A percentile compares a stretch with the other conserved stretches of the same genome.
These are phyloP conservation scores for Trichoderma atrobrunneum DNA, from an alignment of 2,329 filamentous ascomycete species.

Conservation along the genomic window DNA sequence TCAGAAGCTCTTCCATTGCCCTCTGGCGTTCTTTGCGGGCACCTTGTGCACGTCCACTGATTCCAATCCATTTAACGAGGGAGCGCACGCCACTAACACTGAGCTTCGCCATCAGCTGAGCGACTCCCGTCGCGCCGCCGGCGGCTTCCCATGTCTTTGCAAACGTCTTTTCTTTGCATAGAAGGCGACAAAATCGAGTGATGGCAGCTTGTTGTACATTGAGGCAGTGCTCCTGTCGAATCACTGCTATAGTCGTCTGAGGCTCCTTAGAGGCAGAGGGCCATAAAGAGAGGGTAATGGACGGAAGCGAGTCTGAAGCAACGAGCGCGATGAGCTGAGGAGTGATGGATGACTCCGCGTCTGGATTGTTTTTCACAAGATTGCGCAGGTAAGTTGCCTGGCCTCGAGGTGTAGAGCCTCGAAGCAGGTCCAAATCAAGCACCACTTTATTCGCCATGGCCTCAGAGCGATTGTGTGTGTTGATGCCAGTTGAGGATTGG, in stretches of 20 bases:
- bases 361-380: not conserved
- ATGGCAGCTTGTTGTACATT: not conserved
- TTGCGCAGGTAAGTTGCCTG: constrained; percentile 1
- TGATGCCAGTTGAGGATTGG: not conserved
- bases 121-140: not conserved
- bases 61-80: not conserved
- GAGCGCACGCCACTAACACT: not conserved
- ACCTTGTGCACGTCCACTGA: not conserved
- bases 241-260: not conserved
- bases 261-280: not conserved
- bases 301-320: not conserved
- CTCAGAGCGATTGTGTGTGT: not conserved
- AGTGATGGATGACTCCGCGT: not conserved
- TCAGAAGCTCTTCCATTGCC: not conserved
- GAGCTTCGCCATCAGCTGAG: constrained; percentile 5
- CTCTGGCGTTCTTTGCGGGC: not conserved
- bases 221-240: not conserved
- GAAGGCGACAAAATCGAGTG: not conserved
- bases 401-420: not conserved
- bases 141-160: not conserved
- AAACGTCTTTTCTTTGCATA: constrained; percentile 12
- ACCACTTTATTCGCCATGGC: not conserved
- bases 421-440: not conserved
- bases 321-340: constrained; percentile 8
- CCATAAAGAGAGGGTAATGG: not conserved